phyloP scores from a whole-genome alignment of 2,329 filamentous ascomycete genomes.

The Mollisiaceae sp. region DNA sequence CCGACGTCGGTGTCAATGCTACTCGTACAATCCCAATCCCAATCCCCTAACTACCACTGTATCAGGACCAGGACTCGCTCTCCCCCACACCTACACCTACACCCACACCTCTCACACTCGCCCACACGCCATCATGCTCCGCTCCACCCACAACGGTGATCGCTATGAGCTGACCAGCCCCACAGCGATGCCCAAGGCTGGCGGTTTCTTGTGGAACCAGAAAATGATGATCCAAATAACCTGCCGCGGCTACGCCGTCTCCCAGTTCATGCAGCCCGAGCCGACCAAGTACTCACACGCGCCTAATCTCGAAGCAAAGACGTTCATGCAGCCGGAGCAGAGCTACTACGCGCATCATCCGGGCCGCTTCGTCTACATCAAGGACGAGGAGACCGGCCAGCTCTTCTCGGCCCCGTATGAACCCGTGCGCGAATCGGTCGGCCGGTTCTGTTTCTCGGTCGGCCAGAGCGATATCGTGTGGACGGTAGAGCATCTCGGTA shows the following conservation, averaged over 20 bases:
- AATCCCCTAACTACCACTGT: too few relatives aligned
- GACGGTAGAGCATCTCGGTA: constrained; percentile 55
- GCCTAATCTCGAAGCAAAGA: constrained; percentile 61
- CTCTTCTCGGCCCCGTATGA: constrained; percentile 62
- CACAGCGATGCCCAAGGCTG: constrained; percentile 61
- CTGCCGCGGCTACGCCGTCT: constrained; percentile 62
- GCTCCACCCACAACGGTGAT: constrained; percentile 51
- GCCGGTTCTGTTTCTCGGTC: constrained; percentile 57
- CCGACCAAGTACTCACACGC: constrained; percentile 64
- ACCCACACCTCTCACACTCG: too few relatives aligned
- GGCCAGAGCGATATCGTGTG: constrained; percentile 61
- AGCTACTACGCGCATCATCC: constrained; percentile 64
- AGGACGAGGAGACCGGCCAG: constrained; percentile 56
- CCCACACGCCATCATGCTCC: neutral
- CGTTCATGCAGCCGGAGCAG: constrained; percentile 66
- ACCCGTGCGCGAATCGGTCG: constrained; percentile 54
- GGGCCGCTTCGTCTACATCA: constrained; percentile 63
- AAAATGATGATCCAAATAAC: constrained; percentile 66
- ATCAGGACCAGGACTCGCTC: neutral
- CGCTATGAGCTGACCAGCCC: constrained; percentile 61
- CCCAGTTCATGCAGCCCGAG: constrained; percentile 66
- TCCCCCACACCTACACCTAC: neutral
- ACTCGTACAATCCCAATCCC: too few relatives aligned
- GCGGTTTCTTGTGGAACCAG: constrained; percentile 63
- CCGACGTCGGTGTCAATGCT: too few relatives aligned